Evolutionary conservation across 306 rosid species (phyloP).

Genomic region (Rosa rugosa): DNA sequence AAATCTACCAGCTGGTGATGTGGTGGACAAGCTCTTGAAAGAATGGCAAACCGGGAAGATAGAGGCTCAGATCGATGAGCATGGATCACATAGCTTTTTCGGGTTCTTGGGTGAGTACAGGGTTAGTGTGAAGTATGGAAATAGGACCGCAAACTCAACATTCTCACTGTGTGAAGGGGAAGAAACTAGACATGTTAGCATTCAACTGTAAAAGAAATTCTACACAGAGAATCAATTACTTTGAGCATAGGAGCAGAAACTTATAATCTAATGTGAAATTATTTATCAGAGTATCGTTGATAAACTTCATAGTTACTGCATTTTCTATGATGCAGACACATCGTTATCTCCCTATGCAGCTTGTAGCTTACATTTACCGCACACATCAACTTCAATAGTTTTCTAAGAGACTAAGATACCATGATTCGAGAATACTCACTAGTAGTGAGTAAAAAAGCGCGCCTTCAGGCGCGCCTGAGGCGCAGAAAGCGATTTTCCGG

Average conservation of each 20-base stretch:
- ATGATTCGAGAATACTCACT: too few species aligned
- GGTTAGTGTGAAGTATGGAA: slow-evolving; percentile 37
- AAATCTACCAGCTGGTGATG: slow-evolving; percentile 79
- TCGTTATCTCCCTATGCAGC: neutral
- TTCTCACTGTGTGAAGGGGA: slow-evolving; percentile 53
- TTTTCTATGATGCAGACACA: neutral
- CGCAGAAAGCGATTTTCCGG: too few species aligned
- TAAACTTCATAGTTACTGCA: neutral
- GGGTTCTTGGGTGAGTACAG: slow-evolving; percentile 86
- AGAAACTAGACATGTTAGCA: slow-evolving; percentile 67
- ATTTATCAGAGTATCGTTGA: neutral
- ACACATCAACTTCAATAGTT: too few species aligned
- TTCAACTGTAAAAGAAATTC: slow-evolving; percentile 29
- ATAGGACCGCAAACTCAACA: slow-evolving; percentile 51
- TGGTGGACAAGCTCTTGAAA: slow-evolving; percentile 69
- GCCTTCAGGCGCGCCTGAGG: too few species aligned
- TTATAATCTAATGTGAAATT: neutral
- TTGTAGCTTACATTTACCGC: neutral
- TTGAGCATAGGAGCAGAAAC: neutral
- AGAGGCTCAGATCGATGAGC: slow-evolving; percentile 53
- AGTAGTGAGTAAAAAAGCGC: too few species aligned
- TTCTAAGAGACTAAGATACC: too few species aligned
- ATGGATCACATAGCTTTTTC: slow-evolving; percentile 68
- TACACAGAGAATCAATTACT: neutral
- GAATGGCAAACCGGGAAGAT: slow-evolving; percentile 65